Conservation (phyloP, 306 rosid genomes). For the Carpinus fangiana region DNA sequence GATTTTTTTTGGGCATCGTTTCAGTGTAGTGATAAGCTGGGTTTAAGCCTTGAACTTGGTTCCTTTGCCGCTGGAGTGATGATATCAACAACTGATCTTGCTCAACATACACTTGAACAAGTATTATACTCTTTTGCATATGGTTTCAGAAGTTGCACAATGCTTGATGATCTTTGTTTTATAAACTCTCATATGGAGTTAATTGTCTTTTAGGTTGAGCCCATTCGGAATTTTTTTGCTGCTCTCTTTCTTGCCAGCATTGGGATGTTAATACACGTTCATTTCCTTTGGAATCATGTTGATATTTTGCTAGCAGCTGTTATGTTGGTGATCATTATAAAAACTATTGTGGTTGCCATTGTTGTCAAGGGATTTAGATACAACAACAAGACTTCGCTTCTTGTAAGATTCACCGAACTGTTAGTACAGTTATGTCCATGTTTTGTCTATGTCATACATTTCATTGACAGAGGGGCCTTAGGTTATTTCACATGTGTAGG, state of each 20-base stretch:
- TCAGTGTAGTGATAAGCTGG: slow-evolving; percentile 98
- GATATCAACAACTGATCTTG: slow-evolving; percentile 98
- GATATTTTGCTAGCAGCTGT: slow-evolving; percentile 95
- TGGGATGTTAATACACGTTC: slow-evolving; percentile 98
- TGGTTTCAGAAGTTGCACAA: slow-evolving; percentile 25
- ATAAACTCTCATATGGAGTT: slow-evolving; percentile 33
- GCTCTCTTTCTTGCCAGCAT: slow-evolving; percentile 98
- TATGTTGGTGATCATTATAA: slow-evolving; percentile 82
- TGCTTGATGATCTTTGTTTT: slow-evolving; percentile 26
- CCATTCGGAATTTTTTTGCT: slow-evolving; percentile 91
- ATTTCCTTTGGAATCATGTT: slow-evolving; percentile 96
- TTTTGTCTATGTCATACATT: slow-evolving; percentile 37
- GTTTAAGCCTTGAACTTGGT: slow-evolving; percentile 93
- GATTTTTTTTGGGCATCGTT: slow-evolving; percentile 33
- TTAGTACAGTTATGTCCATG: slow-evolving; percentile 21
- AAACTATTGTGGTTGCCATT: slow-evolving; percentile 65
- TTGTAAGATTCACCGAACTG: slow-evolving; percentile 62
- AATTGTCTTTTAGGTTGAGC: slow-evolving; percentile 73
- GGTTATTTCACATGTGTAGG: slow-evolving; percentile 74
- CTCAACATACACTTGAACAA: slow-evolving; percentile 95
- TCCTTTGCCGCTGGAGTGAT: slow-evolving; percentile 99
- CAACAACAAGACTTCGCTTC: slow-evolving; percentile 80
- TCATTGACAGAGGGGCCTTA: slow-evolving; percentile 54
- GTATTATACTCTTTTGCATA: slow-evolving; percentile 39
- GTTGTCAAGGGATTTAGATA: slow-evolving; percentile 98